Base-by-base conservation (phyloP, 2,329 filamentous ascomycete species). In the Penicillium freii region DNA sequence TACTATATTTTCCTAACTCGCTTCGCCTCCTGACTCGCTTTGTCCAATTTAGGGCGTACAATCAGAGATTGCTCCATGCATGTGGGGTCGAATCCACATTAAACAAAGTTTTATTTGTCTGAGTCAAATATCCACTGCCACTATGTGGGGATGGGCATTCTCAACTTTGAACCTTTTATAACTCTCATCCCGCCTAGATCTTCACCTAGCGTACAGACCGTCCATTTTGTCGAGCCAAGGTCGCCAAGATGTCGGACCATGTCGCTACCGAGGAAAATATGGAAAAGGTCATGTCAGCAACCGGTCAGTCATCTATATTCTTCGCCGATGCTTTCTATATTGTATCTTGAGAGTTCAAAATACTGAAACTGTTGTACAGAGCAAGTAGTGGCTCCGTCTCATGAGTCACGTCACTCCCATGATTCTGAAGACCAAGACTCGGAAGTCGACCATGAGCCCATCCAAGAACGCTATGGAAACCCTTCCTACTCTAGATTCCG, bases 401-500 rank as follows among this genome's bases (percentile, higher is more conserved):
- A 47, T 45, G 58, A 65, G 47, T 60, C 59, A 51, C 59, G 39
- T 3, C 39, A 51, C n/a, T 54, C 52, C n/a, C 49, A 44, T 34
- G 57, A 62, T 3, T 64, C 60, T 17, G 59, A 59, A 29, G 55
- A 64, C 7, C 56, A 58, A 54, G 54, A 58, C 33, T 62, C 64
- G 8, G 64, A 62, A 51, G 51, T 64, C 10, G 31, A 55, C 21
- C 62, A 67, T 48, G 68, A 70, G 48, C 60, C 67, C 9, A 64
- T 69, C 6, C 66, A 69, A 21, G 60, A 66, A 59, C 59, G 66
- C 29, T 70, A 67, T 62, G 63, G 55, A 6, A 62, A 66, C 15
- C 66, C 65, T 43, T 68, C 67, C 5, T 60, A 62, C 21, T 65
- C 66, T 56, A 66, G 67, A 51, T 72, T 73, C 42, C 69, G 70